Evolutionary conservation across 2,329 filamentous ascomycete genomes (phyloP).

Genomic region (Nemania sp.): DNA sequence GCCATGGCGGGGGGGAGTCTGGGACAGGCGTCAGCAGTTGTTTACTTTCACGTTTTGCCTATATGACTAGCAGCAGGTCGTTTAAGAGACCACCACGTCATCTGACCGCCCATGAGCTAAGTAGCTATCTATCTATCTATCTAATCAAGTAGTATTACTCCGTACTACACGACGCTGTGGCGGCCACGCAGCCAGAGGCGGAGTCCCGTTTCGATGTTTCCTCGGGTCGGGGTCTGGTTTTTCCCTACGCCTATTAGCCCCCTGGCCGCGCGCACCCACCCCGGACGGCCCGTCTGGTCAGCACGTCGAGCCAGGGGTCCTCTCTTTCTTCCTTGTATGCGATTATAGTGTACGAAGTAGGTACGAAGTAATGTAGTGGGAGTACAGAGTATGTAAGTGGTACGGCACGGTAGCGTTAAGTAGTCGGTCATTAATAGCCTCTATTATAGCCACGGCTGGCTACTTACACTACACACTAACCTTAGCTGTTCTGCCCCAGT

Average conservation of each 20-base stretch:
- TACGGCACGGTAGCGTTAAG: no score
- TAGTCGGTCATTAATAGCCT: neutral
- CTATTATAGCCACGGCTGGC: slow-evolving; percentile 1
- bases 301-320: slow-evolving; percentile 3
- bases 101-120: slow-evolving; percentile 26
- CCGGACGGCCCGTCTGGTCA: slow-evolving; percentile 8
- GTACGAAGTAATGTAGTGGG: no score
- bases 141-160: no score
- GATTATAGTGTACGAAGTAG: no score
- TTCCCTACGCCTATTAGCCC: neutral
- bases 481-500: slow-evolving; percentile 2
- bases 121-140: slow-evolving; percentile 13
- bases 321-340: neutral
- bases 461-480: neutral
- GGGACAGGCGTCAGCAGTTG: slow-evolving; percentile 24
- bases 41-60: slow-evolving; percentile 28
- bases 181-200: slow-evolving; percentile 21
- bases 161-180: no score
- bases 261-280: slow-evolving; percentile 10
- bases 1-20: slow-evolving; percentile 22
- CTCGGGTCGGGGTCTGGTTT: slow-evolving; percentile 15
- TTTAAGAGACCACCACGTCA: slow-evolving; percentile 18
- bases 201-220: no score
- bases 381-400: slow-evolving; percentile 15
- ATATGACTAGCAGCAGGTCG: slow-evolving; percentile 22